phyloP scores from a whole-genome alignment of 2,329 filamentous ascomycete genomes.

The Venturia pyrina region DNA sequence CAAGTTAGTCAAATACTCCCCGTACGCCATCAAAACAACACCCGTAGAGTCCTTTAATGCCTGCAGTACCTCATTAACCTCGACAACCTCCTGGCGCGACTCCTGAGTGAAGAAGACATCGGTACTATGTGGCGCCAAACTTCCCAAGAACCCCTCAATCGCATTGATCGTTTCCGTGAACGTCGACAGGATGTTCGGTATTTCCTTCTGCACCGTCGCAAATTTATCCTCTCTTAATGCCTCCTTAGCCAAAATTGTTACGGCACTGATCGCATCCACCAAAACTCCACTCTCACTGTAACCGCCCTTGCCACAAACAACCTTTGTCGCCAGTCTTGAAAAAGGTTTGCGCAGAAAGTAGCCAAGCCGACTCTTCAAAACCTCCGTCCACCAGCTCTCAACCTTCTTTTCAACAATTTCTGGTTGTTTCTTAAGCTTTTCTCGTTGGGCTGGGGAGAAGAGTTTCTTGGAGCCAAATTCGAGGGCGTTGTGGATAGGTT shows the following conservation, averaged over 20 bases:
- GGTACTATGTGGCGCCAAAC: constrained; percentile 63
- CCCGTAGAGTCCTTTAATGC: constrained; percentile 56
- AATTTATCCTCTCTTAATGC: constrained; percentile 73
- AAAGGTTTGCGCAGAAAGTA: constrained; percentile 61
- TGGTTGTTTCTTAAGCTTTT: constrained; percentile 22
- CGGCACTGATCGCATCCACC: constrained; percentile 57
- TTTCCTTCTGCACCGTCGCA: constrained; percentile 76
- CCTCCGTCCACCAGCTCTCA: background rate
- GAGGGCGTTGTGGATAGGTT: background rate
- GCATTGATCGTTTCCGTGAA: constrained; percentile 60
- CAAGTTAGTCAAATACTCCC: constrained; percentile 61
- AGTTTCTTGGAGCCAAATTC: constrained; percentile 19
- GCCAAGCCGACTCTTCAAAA: constrained; percentile 22
- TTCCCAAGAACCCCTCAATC: constrained; percentile 56
- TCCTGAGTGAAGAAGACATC: constrained; percentile 48
- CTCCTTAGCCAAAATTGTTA: constrained; percentile 52
- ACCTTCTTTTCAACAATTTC: constrained; percentile 21
- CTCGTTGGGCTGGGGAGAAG: background rate
- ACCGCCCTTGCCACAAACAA: constrained; percentile 59
- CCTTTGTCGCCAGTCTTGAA: constrained; percentile 50
- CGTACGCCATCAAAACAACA: constrained; percentile 61
- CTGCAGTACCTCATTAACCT: constrained; percentile 61
- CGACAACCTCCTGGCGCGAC: constrained; percentile 36
- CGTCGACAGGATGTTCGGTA: constrained; percentile 62
- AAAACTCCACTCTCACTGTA: constrained; percentile 60